phyloP scores from a whole-genome alignment of 768 basidiomycete species.

The Cystofilobasidium macerans region DNA sequence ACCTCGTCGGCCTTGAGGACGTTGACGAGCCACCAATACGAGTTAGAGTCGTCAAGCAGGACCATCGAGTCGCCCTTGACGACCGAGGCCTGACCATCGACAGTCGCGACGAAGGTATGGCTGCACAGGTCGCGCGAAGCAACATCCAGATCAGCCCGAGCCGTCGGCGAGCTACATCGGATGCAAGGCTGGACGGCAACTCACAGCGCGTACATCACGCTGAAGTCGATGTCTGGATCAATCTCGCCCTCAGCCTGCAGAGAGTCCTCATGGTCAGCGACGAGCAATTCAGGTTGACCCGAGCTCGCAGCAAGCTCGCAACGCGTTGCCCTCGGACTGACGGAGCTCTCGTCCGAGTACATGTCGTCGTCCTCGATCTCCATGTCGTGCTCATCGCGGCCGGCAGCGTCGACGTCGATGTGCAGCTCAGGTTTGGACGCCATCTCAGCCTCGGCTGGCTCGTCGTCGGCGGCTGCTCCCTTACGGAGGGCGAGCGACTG shows the following conservation, averaged over 20 bases:
- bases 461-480: background rate
- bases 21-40: slow-evolving; percentile 99
- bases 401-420: slow-evolving; percentile 4
- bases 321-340: background rate
- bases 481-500: background rate
- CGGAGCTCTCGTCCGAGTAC: slow-evolving; percentile 4
- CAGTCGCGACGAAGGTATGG: slow-evolving; percentile 92
- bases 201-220: slow-evolving; percentile 38
- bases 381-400: background rate
- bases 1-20: slow-evolving; percentile 98
- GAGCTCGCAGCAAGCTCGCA: background rate
- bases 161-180: background rate
- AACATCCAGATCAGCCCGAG: background rate
- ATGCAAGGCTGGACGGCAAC: slow-evolving; percentile 33
- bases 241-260: slow-evolving; percentile 7
- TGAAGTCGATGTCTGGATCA: slow-evolving; percentile 36
- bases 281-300: no score
- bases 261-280: no score
- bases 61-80: slow-evolving; percentile 95
- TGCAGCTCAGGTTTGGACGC: slow-evolving; percentile 1
- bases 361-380: slow-evolving; percentile 4
- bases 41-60: slow-evolving; percentile 95
- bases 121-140: slow-evolving; percentile 48
- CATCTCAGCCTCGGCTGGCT: background rate
- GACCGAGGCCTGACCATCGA: slow-evolving; percentile 96